Base-by-base conservation (phyloP, 1,284 basidiomycete species). In the Rhodotorula sp. region DNA sequence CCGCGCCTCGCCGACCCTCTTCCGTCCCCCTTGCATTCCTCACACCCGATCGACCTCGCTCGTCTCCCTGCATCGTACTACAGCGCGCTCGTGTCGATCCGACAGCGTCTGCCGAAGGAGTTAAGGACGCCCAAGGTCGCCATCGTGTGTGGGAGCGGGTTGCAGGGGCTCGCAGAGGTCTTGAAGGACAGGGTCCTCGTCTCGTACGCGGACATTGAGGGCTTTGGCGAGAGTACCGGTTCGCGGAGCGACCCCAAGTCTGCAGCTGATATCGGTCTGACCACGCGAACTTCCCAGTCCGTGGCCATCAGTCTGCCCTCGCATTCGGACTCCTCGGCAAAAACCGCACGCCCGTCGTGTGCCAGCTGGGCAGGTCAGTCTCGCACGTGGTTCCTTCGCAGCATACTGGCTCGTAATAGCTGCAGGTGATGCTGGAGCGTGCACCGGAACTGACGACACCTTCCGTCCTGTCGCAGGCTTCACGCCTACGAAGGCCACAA, bases 141-240 rank as follows among this genome's bases (percentile, higher is more conserved):
- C 32, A 75, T 79, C 63, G 78, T 79, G 24, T 77, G 76, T 65
- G 78, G 78, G 0, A 62, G 54, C 7, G 78, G 78, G 17, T 64
- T 79, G 2, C 64, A 69, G 24, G 73, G 73, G 2, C 68, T 79
- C 27, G 73, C 68, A 7, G 74, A 76, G 15, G 63, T 75, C 46
- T 59, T 79, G 4, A 27, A 71, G 44, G 76, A 78, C 34, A 53
- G 70, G 29, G 71, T 76, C 30, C 70, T 69, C 32, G 70, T 79
- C 7, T 48, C 55, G 6, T 79, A 79, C 62, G 49, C 32, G 27
- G 65, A 70, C 24, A 77, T 79, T 48, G 46, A 61, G 11, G 77
- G 76, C 27, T 78, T 77, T 55, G 69, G 69, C 8, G 63, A 67
- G 56, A 64, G 67, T 1, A 76, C 74, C 0, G 71, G 72, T 72